Percentiles rank a stretch among this genome's conserved stretches.
phyloP scores from a whole-genome alignment of 805 yeast genomes.

The Tetrapisispora fleetii region DNA sequence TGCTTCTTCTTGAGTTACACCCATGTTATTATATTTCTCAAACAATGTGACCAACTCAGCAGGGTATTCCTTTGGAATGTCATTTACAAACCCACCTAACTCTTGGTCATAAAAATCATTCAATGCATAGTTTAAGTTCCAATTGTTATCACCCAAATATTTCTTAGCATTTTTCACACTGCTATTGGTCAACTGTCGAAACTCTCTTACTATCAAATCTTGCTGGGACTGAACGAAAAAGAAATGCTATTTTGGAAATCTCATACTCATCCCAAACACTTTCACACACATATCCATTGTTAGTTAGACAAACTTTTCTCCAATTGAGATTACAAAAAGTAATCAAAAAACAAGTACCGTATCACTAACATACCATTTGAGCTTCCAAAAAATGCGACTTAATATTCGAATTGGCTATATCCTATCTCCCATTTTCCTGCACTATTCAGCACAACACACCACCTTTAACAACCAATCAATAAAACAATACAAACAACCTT shows the following conservation, averaged over 20 bases:
- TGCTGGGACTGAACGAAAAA: neutral
- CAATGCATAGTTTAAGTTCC: constrained; percentile 25
- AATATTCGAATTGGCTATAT: too few relatives aligned
- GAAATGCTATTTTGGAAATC: too few relatives aligned
- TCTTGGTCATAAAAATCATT: constrained; percentile 27
- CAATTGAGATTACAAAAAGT: too few relatives aligned
- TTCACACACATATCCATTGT: neutral
- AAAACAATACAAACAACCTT: too few relatives aligned
- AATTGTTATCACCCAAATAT: constrained; percentile 17
- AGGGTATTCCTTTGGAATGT: constrained; percentile 9
- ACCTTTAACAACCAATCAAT: too few relatives aligned
- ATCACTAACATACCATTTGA: too few relatives aligned
- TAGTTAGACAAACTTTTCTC: neutral
- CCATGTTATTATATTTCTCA: constrained; percentile 11
- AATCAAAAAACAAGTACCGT: too few relatives aligned
- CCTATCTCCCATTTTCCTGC: too few relatives aligned
- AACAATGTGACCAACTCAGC: constrained; percentile 12
- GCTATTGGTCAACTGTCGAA: constrained; percentile 19
- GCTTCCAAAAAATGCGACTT: too few relatives aligned
- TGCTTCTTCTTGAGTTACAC: constrained; percentile 15
- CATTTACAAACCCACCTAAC: constrained; percentile 14
- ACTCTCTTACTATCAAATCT: constrained; percentile 9
- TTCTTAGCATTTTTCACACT: constrained; percentile 12
- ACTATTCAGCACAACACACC: too few relatives aligned
- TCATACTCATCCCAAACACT: neutral